These are phyloP conservation scores for Coniella vitis DNA, from an alignment of 2,329 filamentous ascomycete genomes.

Conservation along the genomic window DNA sequence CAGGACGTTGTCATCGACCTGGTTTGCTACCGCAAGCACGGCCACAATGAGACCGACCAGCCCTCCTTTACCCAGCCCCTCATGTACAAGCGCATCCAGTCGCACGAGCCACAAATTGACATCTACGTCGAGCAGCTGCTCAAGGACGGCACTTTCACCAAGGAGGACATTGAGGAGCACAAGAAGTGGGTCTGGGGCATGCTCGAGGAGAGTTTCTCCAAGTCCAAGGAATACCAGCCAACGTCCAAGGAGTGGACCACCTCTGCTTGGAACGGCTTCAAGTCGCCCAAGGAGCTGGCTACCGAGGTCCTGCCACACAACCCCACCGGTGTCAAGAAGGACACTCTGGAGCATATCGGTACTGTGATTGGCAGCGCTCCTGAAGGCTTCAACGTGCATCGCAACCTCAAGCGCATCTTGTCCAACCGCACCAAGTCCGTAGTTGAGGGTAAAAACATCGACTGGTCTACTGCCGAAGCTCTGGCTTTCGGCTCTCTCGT, in stretches of 20 bases:
- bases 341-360: constrained; percentile 74
- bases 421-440: constrained; percentile 85
- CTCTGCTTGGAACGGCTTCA: constrained; percentile 98
- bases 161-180: constrained; percentile 97
- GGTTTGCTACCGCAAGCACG: constrained; percentile 97
- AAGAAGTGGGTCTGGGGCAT: constrained; percentile 99
- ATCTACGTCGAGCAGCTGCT: constrained; percentile 89
- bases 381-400: constrained; percentile 82
- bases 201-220: constrained; percentile 94
- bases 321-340: constrained; percentile 69
- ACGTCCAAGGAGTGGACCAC: constrained; percentile 98
- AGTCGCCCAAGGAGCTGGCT: constrained; percentile 94
- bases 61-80: constrained; percentile 98
- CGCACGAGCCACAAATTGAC: constrained; percentile 78
- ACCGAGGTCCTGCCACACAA: constrained; percentile 90
- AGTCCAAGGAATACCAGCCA: constrained; percentile 95
- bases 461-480: constrained; percentile 96
- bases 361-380: constrained; percentile 71
- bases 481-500: constrained; percentile 89
- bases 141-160: constrained; percentile 88
- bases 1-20: constrained; percentile 97
- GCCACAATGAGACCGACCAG: constrained; percentile 99
- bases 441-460: constrained; percentile 85
- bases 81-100: constrained; percentile 97
- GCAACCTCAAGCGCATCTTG: constrained; percentile 95